These are phyloP conservation scores for Escovopsis weberi DNA, from an alignment of 2,329 filamentous ascomycete species.

Conservation along the genomic window DNA sequence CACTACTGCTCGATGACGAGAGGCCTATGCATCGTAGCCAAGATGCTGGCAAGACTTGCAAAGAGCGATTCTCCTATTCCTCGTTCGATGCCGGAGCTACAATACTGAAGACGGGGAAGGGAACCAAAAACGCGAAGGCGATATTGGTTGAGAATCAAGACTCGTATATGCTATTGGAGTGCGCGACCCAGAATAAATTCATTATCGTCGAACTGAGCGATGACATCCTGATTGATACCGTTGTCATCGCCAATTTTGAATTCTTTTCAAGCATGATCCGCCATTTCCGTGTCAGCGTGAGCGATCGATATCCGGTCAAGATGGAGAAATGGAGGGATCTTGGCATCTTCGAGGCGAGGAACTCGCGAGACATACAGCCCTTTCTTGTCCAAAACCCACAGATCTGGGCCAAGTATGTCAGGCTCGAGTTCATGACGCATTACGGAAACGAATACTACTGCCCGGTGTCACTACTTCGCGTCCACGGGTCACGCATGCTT, in stretches of 20 bases:
- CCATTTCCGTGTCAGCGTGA: slow-evolving; percentile 80
- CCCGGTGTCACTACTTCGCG: slow-evolving; percentile 74
- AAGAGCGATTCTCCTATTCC: slow-evolving; percentile 93
- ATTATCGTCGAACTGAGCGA: slow-evolving; percentile 90
- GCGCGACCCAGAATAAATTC: slow-evolving; percentile 76
- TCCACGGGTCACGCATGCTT: slow-evolving; percentile 93
- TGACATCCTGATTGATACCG: slow-evolving; percentile 72
- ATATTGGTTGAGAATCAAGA: slow-evolving; percentile 95
- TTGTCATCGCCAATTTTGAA: slow-evolving; percentile 96
- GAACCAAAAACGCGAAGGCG: slow-evolving; percentile 76
- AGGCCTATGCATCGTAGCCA: slow-evolving; percentile 56
- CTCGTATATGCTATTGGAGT: slow-evolving; percentile 94
- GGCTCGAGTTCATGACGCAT: slow-evolving; percentile 82
- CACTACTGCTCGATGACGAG: slow-evolving; percentile 31
- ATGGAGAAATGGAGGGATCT: slow-evolving; percentile 80
- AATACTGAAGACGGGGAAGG: slow-evolving; percentile 74
- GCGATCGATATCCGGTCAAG: slow-evolving; percentile 89
- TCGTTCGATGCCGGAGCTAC: slow-evolving; percentile 96
- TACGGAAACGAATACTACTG: slow-evolving; percentile 97
- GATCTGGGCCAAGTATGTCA: slow-evolving; percentile 88
- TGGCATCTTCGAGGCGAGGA: slow-evolving; percentile 79
- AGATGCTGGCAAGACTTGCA: slow-evolving; percentile 93
- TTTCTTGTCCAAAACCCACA: slow-evolving; percentile 89
- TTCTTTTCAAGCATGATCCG: slow-evolving; percentile 98
- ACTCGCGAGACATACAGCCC: slow-evolving; percentile 84